A percentile compares a stretch with the other conserved stretches of the same genome.
phyloP scores from a whole-genome alignment of 805 yeast genomes.

The Jamesozyma rosinii region DNA sequence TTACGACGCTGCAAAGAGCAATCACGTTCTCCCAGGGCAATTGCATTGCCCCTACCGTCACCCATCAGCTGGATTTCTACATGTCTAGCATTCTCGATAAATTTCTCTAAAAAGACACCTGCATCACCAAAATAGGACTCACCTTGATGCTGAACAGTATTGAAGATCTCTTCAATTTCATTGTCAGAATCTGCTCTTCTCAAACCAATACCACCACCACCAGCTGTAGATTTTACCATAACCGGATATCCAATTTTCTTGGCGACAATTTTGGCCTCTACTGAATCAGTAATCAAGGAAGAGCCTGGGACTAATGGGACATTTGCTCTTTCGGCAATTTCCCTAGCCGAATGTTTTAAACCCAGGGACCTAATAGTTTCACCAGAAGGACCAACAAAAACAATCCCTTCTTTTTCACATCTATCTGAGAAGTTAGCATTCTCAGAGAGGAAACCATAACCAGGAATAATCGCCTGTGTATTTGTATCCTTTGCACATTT shows the following conservation, averaged over 20 bases:
- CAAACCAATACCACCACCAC: conserved; percentile 98
- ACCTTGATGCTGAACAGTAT: conserved; percentile 90
- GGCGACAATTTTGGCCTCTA: conserved; percentile 71
- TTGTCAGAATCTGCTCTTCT: conserved; percentile 80
- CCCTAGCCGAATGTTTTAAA: conserved; percentile 92
- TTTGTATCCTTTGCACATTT: conserved; percentile 74
- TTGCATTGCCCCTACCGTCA: conserved; percentile 87
- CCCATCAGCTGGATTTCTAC: conserved; percentile 96
- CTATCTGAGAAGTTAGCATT: conserved; percentile 93
- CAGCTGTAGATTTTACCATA: conserved; percentile 96
- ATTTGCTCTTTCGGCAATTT: conserved; percentile 80
- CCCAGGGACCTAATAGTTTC: conserved; percentile 87
- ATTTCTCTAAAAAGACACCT: conserved; percentile 90
- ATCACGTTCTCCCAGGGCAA: conserved; percentile 94
- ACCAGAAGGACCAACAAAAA: conserved; percentile 94
- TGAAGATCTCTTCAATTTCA: conserved; percentile 78
- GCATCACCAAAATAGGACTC: conserved; percentile 86
- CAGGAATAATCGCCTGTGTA: conserved; percentile 95
- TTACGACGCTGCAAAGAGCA: conserved; percentile 96
- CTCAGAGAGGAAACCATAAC: conserved; percentile 93
- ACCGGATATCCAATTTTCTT: conserved; percentile 73
- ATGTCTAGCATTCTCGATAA: conserved; percentile 90
- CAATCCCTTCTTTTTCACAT: conserved; percentile 72
- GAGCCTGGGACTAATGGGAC: conserved; percentile 98
- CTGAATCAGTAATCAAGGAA: conserved; percentile 59